Percentiles rank a stretch among this genome's conserved stretches.
Evolutionary conservation across 2,329 filamentous ascomycete species (phyloP).

Genomic region (Calonectria hawksworthii): DNA sequence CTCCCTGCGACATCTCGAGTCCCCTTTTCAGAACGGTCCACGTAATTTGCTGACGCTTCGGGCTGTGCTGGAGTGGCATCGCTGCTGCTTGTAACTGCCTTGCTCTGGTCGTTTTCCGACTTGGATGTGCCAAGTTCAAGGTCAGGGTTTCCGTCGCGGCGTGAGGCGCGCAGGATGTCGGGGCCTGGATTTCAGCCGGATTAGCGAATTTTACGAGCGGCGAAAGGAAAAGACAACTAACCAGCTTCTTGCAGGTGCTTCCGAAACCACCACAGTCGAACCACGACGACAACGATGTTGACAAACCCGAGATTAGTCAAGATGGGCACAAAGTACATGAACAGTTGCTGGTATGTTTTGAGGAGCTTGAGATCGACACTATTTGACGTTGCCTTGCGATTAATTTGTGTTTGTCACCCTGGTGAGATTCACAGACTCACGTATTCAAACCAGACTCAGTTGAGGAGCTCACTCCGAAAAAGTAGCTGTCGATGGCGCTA

Average conservation of each 20-base stretch:
- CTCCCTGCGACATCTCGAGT: background rate
- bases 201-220: background rate
- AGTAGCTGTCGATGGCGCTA: constrained; percentile 61
- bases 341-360: constrained; percentile 65
- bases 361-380: constrained; percentile 65
- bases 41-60: background rate
- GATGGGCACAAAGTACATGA: constrained; percentile 64
- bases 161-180: constrained; percentile 24
- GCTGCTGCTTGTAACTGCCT: background rate
- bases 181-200: constrained; percentile 26
- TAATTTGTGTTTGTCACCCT: constrained; percentile 16
- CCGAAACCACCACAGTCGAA: constrained; percentile 64
- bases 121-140: constrained; percentile 8
- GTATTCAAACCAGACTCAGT: constrained; percentile 67
- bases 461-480: constrained; percentile 63
- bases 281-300: constrained; percentile 63
- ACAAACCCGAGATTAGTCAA: constrained; percentile 64
- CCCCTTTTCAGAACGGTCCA: background rate
- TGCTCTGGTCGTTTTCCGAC: background rate
- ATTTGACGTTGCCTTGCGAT: background rate
- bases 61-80: background rate
- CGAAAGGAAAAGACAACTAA: constrained; percentile 29
- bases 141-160: background rate
- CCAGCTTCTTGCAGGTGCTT: constrained; percentile 58
- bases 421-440: constrained; percentile 46